Evolutionary conservation across 2,329 filamentous ascomycete genomes (phyloP).

Genomic region (Nothomitra cinnamomea): DNA sequence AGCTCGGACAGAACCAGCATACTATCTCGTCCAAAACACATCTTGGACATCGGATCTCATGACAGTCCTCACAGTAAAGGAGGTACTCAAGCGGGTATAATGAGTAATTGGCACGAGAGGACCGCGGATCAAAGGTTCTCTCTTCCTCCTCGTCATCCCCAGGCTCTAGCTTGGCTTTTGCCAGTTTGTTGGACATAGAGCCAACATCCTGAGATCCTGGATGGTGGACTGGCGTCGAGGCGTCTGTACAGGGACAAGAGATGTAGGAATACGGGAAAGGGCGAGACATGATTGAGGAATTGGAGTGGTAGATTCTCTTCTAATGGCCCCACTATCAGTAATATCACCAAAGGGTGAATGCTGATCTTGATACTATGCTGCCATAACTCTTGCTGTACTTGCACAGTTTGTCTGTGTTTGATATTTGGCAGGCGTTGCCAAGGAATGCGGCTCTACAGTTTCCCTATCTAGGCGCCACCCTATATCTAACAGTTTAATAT

Average conservation of each 20-base stretch:
- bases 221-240: slow-evolving; percentile 22
- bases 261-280: slow-evolving; percentile 47
- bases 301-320: neutral
- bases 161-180: slow-evolving; percentile 10
- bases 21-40: slow-evolving; percentile 89
- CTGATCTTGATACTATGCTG: neutral
- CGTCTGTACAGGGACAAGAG: slow-evolving; percentile 44
- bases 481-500: no score
- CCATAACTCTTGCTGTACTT: no score
- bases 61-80: slow-evolving; percentile 93
- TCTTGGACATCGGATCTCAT: slow-evolving; percentile 83
- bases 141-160: slow-evolving; percentile 43
- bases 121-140: slow-evolving; percentile 69
- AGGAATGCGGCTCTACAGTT: neutral
- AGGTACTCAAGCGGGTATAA: slow-evolving; percentile 87
- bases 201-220: slow-evolving; percentile 15
- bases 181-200: slow-evolving; percentile 8
- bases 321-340: neutral
- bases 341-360: neutral
- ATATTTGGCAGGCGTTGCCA: neutral
- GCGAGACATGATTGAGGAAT: slow-evolving; percentile 27
- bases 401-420: neutral
- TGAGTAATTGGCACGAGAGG: slow-evolving; percentile 73
- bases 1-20: slow-evolving; percentile 89
- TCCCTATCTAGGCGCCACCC: no score